Evolutionary conservation across 1,284 basidiomycete genomes (phyloP), one percentile per base, ranked within the genome.

Genomic region (Malassezia cuniculi): DNA sequence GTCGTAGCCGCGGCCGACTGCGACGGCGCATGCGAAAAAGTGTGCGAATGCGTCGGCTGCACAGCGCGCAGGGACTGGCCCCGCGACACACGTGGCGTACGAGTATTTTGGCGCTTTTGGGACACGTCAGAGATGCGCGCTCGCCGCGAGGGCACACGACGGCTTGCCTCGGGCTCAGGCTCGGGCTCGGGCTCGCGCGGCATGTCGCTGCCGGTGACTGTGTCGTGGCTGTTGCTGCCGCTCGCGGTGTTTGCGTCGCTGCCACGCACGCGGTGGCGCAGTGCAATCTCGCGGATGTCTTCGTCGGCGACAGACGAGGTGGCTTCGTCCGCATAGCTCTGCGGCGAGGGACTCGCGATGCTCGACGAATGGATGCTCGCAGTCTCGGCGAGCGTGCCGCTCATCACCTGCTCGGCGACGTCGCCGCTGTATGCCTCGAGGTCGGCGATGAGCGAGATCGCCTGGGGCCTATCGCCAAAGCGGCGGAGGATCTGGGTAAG

Each of bases 391-490:
- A 45, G 36, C 6, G 42, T 45, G 82, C 81, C 75, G 55, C 78
- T 80, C 67, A 78, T 73, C 29, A 80, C 74, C 25, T 80, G 71
- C 55, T 79, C 76, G 12, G 74, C 72, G n/a, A 79, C 75, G 64
- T 78, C 78, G 4, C 77, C 78, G 21, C 75, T 75, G 57, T 78
- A 85, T 10, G 80, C 77, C 57, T 84, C 82, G n/a, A 93, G 70
- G 69, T 93, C 86, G 51, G 76, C 72, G 16, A 85, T 79, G 39
- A 85, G 74, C 44, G 78, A 76, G 65, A 73, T 76, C 17, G 83
- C 82, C 25, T 78, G 72, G 0, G 81, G 82, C 57, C 80, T 80
- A 60, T 85, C 82, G 5, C 81, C 79, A 62, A 85, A 85, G 61
- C 79, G 83, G 48, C 78, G 74, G 45, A 87, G 69, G 11, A 82